A percentile compares a stretch with the other conserved stretches of the same genome.
Conservation (phyloP, 2,329 filamentous ascomycete genomes). For the Eutypella sp. region DNA sequence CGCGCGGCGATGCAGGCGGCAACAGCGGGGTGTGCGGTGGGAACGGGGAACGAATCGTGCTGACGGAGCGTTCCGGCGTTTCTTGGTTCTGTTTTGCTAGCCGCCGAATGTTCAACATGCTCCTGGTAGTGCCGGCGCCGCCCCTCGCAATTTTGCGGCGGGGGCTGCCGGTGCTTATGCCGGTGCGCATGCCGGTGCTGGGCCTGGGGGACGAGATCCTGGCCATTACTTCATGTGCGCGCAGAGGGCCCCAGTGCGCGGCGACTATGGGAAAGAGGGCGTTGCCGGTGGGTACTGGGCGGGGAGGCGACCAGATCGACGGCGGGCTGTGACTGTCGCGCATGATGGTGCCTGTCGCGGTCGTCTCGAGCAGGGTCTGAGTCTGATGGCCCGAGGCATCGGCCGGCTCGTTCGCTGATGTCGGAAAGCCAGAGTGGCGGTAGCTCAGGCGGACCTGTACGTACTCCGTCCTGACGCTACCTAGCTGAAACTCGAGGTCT, state of each 20-base stretch:
- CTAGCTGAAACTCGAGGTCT: conserved; percentile 53
- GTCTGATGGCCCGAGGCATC: conserved; percentile 40
- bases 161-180: too few relatives aligned
- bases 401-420: conserved; percentile 18
- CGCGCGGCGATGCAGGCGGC: too few relatives aligned
- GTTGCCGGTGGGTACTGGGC: conserved; percentile 29
- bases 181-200: too few relatives aligned
- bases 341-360: conserved; percentile 45
- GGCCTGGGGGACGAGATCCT: conserved; percentile 19
- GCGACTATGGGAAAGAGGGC: conserved; percentile 41
- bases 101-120: background rate
- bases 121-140: too few relatives aligned
- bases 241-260: conserved; percentile 43
- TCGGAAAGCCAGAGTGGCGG: conserved; percentile 50
- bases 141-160: too few relatives aligned
- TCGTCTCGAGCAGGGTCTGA: conserved; percentile 49
- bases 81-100: conserved; percentile 1
- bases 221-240: conserved; percentile 38
- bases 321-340: conserved; percentile 41
- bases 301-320: conserved; percentile 51
- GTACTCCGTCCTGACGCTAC: conserved; percentile 42
- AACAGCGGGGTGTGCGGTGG: too few relatives aligned
- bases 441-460: conserved; percentile 50
- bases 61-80: background rate
- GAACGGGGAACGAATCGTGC: too few relatives aligned